Conservation (phyloP, 805 yeast genomes). For the Candida dajiaensis region DNA sequence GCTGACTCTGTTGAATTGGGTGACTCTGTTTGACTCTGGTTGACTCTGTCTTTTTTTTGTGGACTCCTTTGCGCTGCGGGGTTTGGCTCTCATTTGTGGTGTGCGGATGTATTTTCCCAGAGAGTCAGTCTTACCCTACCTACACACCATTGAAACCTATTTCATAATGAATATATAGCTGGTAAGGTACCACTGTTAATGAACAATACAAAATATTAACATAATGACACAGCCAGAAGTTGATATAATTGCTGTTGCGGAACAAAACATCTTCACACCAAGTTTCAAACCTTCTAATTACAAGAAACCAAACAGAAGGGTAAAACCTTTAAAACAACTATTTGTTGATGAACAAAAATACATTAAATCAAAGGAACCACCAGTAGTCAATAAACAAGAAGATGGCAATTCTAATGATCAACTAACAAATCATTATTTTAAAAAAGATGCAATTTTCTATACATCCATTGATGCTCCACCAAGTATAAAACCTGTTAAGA, state of each 20-base stretch:
- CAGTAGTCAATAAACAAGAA: not conserved
- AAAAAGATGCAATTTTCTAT: constrained; percentile 56
- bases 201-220: not conserved
- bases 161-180: too few species aligned
- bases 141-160: too few species aligned
- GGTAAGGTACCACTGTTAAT: too few species aligned
- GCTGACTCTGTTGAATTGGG: constrained; percentile 1
- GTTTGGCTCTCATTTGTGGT: not conserved
- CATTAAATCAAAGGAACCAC: constrained; percentile 29
- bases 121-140: too few species aligned
- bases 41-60: not conserved
- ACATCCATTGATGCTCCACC: constrained; percentile 81
- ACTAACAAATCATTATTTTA: constrained; percentile 11
- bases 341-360: constrained; percentile 75
- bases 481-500: constrained; percentile 69
- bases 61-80: too few species aligned
- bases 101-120: too few species aligned
- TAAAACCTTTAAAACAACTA: constrained; percentile 70
- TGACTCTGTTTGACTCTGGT: not conserved
- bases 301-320: constrained; percentile 51
- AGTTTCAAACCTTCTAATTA: constrained; percentile 55
- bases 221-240: constrained; percentile 1
- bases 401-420: not conserved
- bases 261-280: constrained; percentile 27
- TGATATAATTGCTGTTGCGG: constrained; percentile 10